phyloP scores from a whole-genome alignment of 306 rosid genomes.

The Trifolium dubium region DNA sequence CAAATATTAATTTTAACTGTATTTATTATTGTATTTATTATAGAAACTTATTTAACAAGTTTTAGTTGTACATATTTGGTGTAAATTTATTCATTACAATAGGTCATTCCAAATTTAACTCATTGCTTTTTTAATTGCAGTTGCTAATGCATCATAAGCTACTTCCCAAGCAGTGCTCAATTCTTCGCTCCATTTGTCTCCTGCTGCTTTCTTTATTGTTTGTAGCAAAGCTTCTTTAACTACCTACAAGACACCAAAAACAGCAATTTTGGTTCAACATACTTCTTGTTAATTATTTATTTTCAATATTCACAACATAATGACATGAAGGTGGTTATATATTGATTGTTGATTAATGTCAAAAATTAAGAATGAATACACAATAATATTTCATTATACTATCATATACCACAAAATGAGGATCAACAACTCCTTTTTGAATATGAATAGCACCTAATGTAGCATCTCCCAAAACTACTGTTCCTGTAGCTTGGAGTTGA shows the following conservation, averaged over 20 bases:
- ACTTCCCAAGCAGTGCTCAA: constrained; percentile 18
- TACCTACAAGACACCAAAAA: constrained; percentile 15
- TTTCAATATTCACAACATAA: no score
- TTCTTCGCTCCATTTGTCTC: constrained; percentile 37
- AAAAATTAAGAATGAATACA: no score
- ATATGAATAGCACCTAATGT: constrained; percentile 28
- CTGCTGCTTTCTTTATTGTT: constrained; percentile 39
- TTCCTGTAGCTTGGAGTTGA: constrained; percentile 37
- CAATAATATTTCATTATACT: no score
- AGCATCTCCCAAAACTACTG: not conserved
- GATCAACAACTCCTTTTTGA: constrained; percentile 25
- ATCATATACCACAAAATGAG: constrained; percentile 40
- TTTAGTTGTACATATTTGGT: not conserved
- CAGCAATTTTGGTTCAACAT: no score
- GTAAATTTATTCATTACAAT: not conserved
- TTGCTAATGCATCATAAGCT: constrained; percentile 42
- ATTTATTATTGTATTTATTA: not conserved
- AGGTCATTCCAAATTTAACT: not conserved
- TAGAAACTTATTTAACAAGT: not conserved
- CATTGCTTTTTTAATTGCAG: constrained; percentile 28
- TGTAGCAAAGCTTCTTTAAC: constrained; percentile 36
- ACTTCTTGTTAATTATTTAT: no score
- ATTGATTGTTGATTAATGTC: no score
- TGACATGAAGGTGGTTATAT: no score
- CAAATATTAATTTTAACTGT: not conserved